Conservation (phyloP, 768 basidiomycete genomes). For the Kwoniella shandongensis region DNA sequence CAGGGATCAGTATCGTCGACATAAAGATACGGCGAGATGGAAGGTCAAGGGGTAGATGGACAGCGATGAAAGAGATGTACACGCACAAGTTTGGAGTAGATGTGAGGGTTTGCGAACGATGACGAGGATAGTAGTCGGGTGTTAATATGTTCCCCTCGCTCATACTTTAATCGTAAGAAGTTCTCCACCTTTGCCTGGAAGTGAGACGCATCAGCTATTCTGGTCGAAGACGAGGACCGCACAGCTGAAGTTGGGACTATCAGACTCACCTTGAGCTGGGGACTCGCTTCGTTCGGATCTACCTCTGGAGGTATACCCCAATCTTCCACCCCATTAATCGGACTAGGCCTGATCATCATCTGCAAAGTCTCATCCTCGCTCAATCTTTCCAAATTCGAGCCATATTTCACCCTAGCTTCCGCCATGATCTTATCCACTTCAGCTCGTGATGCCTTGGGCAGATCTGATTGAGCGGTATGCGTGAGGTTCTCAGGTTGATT, state of each 20-base stretch:
- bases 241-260: too few relatives aligned
- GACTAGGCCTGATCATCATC: slow-evolving; percentile 30
- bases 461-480: slow-evolving; percentile 34
- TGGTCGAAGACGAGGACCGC: too few relatives aligned
- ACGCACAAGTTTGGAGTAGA: slow-evolving; percentile 80
- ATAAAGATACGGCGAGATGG: neutral
- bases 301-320: slow-evolving; percentile 51
- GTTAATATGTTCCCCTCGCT: slow-evolving; percentile 85
- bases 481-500: slow-evolving; percentile 36
- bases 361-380: slow-evolving; percentile 42
- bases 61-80: neutral
- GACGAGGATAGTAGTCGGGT: slow-evolving; percentile 90
- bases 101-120: slow-evolving; percentile 91
- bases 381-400: slow-evolving; percentile 24
- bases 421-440: neutral
- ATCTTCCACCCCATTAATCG: slow-evolving; percentile 29
- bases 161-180: slow-evolving; percentile 71
- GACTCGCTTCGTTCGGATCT: slow-evolving; percentile 21
- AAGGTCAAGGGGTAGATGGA: neutral
- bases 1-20: neutral
- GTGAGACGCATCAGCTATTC: too few relatives aligned
- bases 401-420: slow-evolving; percentile 5
- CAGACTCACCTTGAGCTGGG: slow-evolving; percentile 33
- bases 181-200: slow-evolving; percentile 73
- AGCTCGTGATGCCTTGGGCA: slow-evolving; percentile 5